Evolutionary conservation across 495 filamentous ascomycete species (phyloP), one percentile per base, ranked within the genome.

Genomic region (Podospora appendiculata): DNA sequence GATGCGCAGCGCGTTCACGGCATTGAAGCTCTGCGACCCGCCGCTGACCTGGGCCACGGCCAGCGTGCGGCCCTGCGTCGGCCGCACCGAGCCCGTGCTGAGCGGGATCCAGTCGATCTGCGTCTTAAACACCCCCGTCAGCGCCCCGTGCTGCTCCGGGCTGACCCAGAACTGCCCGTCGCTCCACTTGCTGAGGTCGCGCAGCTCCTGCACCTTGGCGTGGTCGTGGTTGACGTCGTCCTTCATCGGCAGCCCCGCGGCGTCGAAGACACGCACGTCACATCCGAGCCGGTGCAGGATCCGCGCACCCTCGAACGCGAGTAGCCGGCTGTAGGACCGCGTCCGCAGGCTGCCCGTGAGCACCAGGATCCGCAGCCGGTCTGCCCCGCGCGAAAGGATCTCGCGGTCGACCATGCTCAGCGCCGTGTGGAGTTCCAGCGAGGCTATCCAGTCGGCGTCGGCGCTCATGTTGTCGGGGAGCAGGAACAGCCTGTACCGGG

Each of bases 101-200:
- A 88, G 67, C 4, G 85, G 85, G 44, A 87, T 85, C 85, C 84
- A 88, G 64, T 87, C 85, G 45, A 88, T 87, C 51, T 88, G 83
- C 51, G 86, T 85, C 57, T 89, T 87, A 75, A 89, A 87, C 0
- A 87, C 81, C 0, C 74, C 82, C 0, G 85, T 87, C n/a, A 87
- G 56, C 55, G 81, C 85, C 0, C 85, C 85, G 49, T 88, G 85
- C 61, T 88, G 84, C 59, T 88, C 85, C 0, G 83, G 85, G 4
- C 79, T 80, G 8, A 82, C 69, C 85, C 83, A 87, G 12, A 88
- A 50, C 62, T 88, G 83, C 0, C 83, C 85, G 57, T 88, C 84
- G 52, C 81, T 85, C 85, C 84, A 88, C 9, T 53, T 56, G 50
- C 77, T 83, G 8, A 88, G 73, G 6, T 78, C 70, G 12, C 84